Evolutionary conservation across 73 alveolate species (phyloP).

Genomic region (Tetrahymena thermophila): DNA sequence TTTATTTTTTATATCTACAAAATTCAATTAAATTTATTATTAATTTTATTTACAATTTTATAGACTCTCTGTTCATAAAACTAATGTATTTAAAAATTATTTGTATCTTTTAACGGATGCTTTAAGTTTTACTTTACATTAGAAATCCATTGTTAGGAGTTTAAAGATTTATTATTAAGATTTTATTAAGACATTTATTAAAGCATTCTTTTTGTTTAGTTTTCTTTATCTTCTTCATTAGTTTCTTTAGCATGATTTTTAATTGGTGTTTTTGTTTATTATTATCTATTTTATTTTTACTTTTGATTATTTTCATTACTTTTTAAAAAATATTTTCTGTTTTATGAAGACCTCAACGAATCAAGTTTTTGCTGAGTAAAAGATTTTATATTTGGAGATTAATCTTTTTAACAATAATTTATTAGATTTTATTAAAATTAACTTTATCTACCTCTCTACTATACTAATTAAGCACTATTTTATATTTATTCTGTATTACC

Average conservation of each 20-base stretch:
- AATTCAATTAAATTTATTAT: not conserved
- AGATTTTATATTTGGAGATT: not conserved
- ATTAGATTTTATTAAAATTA: not conserved
- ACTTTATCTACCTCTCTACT: not conserved
- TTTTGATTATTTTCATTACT: not conserved
- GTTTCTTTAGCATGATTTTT: not conserved
- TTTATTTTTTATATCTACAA: not conserved
- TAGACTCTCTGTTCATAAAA: not conserved
- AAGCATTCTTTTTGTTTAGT: not conserved
- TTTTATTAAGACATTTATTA: not conserved
- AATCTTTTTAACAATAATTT: not conserved
- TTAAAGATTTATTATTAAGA: not conserved
- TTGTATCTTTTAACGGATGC: not conserved
- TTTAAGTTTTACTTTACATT: not conserved
- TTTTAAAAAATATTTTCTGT: not conserved
- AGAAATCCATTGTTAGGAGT: not conserved
- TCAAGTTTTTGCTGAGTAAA: not conserved
- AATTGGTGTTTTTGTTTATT: not conserved
- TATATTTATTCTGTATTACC: not conserved
- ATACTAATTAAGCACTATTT: too few species aligned
- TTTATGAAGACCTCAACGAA: not conserved
- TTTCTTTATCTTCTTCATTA: not conserved
- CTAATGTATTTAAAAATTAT: not conserved
- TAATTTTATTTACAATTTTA: not conserved
- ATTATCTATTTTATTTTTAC: not conserved